phyloP scores from a whole-genome alignment of 139 green algal genomes.

The Edaphochlamys debaryana region DNA sequence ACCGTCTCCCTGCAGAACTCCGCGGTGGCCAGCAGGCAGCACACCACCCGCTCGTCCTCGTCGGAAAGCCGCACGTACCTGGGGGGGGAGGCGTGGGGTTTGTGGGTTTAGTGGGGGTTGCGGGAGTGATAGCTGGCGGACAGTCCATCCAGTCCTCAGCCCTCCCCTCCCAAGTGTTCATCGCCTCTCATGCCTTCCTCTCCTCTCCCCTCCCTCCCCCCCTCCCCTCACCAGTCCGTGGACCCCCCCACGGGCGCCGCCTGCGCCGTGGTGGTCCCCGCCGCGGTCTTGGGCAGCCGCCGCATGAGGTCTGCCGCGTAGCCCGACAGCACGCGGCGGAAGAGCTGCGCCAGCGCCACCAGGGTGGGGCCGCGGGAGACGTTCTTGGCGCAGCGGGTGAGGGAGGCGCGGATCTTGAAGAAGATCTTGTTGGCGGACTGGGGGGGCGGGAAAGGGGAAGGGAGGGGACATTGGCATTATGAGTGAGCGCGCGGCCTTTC shows the following conservation, averaged over 20 bases:
- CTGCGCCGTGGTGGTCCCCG: slow-evolving; percentile 50
- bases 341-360: slow-evolving; percentile 67
- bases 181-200: too few species aligned
- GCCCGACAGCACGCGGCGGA: slow-evolving; percentile 75
- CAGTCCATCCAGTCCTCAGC: too few species aligned
- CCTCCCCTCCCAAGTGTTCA: too few species aligned
- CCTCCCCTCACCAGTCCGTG: slow-evolving; percentile 6
- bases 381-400: slow-evolving; percentile 82
- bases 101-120: neutral
- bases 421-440: slow-evolving; percentile 61
- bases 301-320: slow-evolving; percentile 83
- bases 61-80: slow-evolving; percentile 74
- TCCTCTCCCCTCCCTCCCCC: too few species aligned
- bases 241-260: slow-evolving; percentile 39
- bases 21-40: slow-evolving; percentile 90
- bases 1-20: slow-evolving; percentile 90
- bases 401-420: slow-evolving; percentile 80
- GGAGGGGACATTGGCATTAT: neutral
- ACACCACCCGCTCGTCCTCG: slow-evolving; percentile 75
- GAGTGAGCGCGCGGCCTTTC: too few species aligned
- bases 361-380: slow-evolving; percentile 83
- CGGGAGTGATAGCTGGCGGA: too few species aligned
- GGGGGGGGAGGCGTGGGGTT: neutral
- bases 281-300: slow-evolving; percentile 81
- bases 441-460: neutral